phyloP scores from a whole-genome alignment of 148 eudicot species.

The Rheum nobile region DNA sequence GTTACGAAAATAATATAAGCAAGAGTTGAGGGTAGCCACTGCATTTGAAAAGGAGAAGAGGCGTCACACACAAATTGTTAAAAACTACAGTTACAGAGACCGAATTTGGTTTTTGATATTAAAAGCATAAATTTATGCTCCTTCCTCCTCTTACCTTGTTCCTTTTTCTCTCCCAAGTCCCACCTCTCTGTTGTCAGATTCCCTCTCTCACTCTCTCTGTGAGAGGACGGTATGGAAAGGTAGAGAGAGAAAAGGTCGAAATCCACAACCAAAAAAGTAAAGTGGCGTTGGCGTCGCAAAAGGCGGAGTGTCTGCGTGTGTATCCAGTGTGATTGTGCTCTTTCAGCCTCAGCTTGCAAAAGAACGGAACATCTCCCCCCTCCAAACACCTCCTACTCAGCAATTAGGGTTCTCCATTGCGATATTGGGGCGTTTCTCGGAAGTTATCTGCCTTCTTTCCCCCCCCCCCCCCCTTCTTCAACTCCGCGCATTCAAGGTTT shows the following conservation, averaged over 20 bases:
- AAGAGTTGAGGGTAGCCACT: no score
- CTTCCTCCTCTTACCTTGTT: neutral
- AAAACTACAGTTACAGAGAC: no score
- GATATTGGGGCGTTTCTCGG: neutral
- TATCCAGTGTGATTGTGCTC: slow-evolving; percentile 2
- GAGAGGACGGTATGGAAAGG: neutral
- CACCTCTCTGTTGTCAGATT: neutral
- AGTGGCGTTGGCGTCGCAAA: slow-evolving; percentile 8
- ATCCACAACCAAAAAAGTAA: neutral
- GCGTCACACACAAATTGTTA: no score
- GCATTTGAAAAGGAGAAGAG: no score
- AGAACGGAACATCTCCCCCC: neutral
- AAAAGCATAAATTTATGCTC: neutral
- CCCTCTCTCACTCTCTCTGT: neutral
- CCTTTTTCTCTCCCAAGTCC: neutral
- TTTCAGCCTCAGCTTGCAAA: neutral
- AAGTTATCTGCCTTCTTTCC: neutral
- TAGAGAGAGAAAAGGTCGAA: slow-evolving; percentile 3
- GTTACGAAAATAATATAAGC: no score
- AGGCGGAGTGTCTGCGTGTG: neutral
- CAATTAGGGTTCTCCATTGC: slow-evolving; percentile 3
- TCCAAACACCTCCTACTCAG: neutral
- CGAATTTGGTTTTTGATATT: neutral
- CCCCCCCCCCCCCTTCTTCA: neutral
- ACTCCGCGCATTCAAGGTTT: neutral